A percentile compares a stretch with the other conserved stretches of the same genome.
phyloP scores from a whole-genome alignment of 495 filamentous ascomycete species.

The Zalerion maritima region DNA sequence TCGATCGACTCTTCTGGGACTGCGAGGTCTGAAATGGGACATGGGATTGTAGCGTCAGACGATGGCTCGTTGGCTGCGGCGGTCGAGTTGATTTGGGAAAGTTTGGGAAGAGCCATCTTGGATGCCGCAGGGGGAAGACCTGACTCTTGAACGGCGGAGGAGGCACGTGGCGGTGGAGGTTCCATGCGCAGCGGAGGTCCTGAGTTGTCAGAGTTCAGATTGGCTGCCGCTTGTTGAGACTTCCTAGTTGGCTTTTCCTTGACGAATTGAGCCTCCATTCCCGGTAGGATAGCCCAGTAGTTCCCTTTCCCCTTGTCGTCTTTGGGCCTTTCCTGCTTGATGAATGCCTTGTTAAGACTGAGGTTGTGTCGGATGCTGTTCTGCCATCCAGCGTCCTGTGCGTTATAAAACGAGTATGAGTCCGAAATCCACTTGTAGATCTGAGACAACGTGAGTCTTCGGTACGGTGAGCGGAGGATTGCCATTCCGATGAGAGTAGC shows the following conservation, averaged over 20 bases:
- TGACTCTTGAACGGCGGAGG: conserved; percentile 15
- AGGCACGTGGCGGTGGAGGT: conserved; percentile 22
- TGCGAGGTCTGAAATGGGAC: conserved; percentile 64
- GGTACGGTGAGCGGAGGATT: conserved; percentile 72
- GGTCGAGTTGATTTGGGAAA: conserved; percentile 12
- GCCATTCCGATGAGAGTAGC: conserved; percentile 95
- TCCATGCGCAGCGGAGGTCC: conserved; percentile 33
- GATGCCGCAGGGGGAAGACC: conserved; percentile 16
- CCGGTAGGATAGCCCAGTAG: conserved; percentile 88
- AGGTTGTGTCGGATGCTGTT: conserved; percentile 98
- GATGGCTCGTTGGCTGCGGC: conserved; percentile 45
- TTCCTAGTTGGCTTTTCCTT: conserved; percentile 61
- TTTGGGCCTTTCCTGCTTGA: conserved; percentile 90
- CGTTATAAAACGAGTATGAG: conserved; percentile 75
- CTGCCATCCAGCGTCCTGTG: conserved; percentile 81
- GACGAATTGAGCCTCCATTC: conserved; percentile 74
- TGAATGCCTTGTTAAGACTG: conserved; percentile 94
- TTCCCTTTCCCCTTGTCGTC: conserved; percentile 98
- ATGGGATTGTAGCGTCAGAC: conserved; percentile 96
- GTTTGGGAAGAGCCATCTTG: conserved; percentile 15
- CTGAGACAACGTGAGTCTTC: conserved; percentile 79
- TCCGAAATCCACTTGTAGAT: conserved; percentile 99
- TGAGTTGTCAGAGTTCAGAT: too few relatives aligned
- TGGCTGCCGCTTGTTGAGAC: conserved; percentile 23
- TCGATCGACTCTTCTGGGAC: conserved; percentile 42